Conservation (phyloP, 1,284 basidiomycete species). For the Ustilago shanxiensis region DNA sequence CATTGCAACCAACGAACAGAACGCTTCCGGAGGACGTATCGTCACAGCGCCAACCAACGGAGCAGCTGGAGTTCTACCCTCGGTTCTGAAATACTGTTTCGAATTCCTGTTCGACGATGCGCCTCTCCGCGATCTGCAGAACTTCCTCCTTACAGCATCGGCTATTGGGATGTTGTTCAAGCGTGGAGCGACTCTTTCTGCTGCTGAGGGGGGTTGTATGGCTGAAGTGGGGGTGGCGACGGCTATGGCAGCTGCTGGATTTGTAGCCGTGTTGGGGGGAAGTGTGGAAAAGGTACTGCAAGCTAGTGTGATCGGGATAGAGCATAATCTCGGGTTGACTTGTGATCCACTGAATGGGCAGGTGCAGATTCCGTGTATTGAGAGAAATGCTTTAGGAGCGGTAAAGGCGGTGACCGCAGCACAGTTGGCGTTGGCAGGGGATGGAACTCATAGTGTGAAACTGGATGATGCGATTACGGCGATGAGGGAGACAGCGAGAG, state of each 20-base stretch:
- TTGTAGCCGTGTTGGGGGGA: slow-evolving; percentile 80
- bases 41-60: slow-evolving; percentile 91
- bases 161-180: slow-evolving; percentile 98
- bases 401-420: slow-evolving; percentile 76
- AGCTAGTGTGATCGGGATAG: slow-evolving; percentile 94
- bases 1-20: slow-evolving; percentile 76
- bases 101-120: slow-evolving; percentile 83
- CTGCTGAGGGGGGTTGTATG: slow-evolving; percentile 79
- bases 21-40: slow-evolving; percentile 90
- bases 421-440: slow-evolving; percentile 86
- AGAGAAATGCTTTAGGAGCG: slow-evolving; percentile 84
- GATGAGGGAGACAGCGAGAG: slow-evolving; percentile 86
- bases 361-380: slow-evolving; percentile 88
- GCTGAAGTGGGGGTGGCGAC: slow-evolving; percentile 77
- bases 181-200: slow-evolving; percentile 93
- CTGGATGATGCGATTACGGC: slow-evolving; percentile 96
- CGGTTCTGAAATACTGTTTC: slow-evolving; percentile 84
- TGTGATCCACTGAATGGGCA: slow-evolving; percentile 74
- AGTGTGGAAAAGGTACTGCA: slow-evolving; percentile 73
- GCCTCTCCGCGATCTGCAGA: slow-evolving; percentile 85
- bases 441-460: slow-evolving; percentile 86
- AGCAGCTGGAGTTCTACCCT: slow-evolving; percentile 85
- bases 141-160: slow-evolving; percentile 84
- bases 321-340: slow-evolving; percentile 69
- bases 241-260: slow-evolving; percentile 91